phyloP scores from a whole-genome alignment of 495 filamentous ascomycete species.

The Xylaria grammica region DNA sequence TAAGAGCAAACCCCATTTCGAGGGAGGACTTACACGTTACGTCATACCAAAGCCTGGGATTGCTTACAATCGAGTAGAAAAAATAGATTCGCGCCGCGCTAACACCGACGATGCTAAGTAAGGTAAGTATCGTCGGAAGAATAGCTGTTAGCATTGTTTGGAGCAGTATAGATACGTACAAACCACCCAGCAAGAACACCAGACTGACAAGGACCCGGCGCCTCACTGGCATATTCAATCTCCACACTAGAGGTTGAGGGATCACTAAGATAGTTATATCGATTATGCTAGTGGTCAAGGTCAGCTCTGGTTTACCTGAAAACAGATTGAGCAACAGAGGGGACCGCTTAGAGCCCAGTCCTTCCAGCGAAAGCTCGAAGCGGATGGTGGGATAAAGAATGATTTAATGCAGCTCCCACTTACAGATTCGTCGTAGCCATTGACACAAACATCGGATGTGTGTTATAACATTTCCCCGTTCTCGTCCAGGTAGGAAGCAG shows the following conservation, averaged over 20 bases:
- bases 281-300: background rate
- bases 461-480: too few relatives aligned
- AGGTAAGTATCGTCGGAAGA: background rate
- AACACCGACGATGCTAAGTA: background rate
- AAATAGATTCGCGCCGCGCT: background rate
- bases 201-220: background rate
- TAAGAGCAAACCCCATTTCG: background rate
- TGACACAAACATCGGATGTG: too few relatives aligned
- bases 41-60: too few relatives aligned
- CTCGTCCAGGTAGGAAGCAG: too few relatives aligned
- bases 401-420: too few relatives aligned
- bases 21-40: too few relatives aligned
- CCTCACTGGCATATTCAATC: background rate
- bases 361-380: background rate
- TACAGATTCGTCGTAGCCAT: too few relatives aligned
- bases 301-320: background rate
- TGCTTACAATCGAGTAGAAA: too few relatives aligned
- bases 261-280: background rate
- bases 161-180: background rate
- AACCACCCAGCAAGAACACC: background rate
- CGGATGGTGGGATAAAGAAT: background rate
- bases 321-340: background rate
- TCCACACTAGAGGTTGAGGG: background rate
- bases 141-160: background rate
- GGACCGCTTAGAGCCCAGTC: too few relatives aligned